phyloP scores from a whole-genome alignment of 441 rosid genomes.

The Metrosideros polymorpha region DNA sequence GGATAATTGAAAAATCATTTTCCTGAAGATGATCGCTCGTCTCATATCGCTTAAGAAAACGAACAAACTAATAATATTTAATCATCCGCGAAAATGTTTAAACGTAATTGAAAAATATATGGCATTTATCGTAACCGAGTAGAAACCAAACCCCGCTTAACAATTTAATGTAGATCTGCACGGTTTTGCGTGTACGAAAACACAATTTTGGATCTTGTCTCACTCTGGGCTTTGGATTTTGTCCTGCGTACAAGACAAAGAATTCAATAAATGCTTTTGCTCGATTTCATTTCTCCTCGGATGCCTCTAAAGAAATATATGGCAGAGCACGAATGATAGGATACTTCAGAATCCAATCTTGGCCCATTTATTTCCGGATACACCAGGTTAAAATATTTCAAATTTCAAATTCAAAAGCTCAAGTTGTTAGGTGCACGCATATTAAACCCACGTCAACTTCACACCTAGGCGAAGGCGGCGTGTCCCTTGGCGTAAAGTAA shows the following conservation, averaged over 20 bases:
- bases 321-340: background rate
- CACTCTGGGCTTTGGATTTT: background rate
- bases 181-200: too few relatives aligned
- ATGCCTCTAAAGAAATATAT: background rate
- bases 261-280: background rate
- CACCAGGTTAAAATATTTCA: background rate
- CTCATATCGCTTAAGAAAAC: too few relatives aligned
- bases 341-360: background rate
- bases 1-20: too few relatives aligned
- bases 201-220: background rate
- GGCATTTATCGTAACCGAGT: background rate
- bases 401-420: background rate
- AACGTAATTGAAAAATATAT: too few relatives aligned
- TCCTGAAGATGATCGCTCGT: too few relatives aligned
- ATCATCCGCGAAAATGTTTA: background rate
- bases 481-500: background rate
- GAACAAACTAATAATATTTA: background rate
- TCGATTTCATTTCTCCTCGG: background rate
- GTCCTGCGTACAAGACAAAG: background rate
- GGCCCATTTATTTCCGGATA: background rate
- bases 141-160: background rate
- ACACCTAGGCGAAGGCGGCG: accelerated
- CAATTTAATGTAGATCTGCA: background rate
- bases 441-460: accelerated
- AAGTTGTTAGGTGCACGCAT: background rate